Base-by-base conservation (phyloP, 441 rosid species). In the Adansonia rubrostipa region DNA sequence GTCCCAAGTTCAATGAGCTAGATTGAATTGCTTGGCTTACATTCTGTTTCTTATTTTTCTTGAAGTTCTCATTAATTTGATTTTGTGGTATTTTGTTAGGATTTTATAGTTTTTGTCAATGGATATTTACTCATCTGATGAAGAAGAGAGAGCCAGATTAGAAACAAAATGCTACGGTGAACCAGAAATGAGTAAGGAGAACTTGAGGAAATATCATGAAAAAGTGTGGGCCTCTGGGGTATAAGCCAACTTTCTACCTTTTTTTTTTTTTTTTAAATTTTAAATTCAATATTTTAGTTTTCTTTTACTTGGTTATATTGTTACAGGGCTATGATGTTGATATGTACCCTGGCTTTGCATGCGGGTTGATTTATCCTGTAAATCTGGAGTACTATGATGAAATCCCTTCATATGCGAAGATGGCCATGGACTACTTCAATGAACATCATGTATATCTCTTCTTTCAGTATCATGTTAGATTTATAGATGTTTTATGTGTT, bases 251-350 rank as follows among this genome's bases (percentile, higher is more conserved):
- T 11, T 50, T 13, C 53, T 48, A 9, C 5, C 11, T 50, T 50
- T 11, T 3, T 24, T 24, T 24, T n/a, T n/a, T n/a, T n/a, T n/a
- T n/a, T 48, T 10, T 11, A 2, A 1, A 0, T 9, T 2, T 48
- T 13, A 48, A 48, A 10, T 10, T 48, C 9, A 48, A 10, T 48
- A 10, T 50, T 11, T 50, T 50, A 4, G 11, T 50, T 11, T 50
- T 50, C 54, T 50, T 50, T 50, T 0, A 50, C 54, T 93, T 53
- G 92, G 93, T 85, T 97, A 95, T 50, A 0, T 50, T 13, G 4
- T 50, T 50, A 50, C 54, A 11, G 54, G 54, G 54, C 5, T 50
- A 50, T 50, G 54, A 50, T 50, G 54, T 50, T 50, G 54, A 11
- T 50, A 6, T 2, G 14, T 50, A 50, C 54, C 54, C 54, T 11